Evolutionary conservation across 2,329 filamentous ascomycete species (phyloP).

Genomic region (Exophiala viscosa): DNA sequence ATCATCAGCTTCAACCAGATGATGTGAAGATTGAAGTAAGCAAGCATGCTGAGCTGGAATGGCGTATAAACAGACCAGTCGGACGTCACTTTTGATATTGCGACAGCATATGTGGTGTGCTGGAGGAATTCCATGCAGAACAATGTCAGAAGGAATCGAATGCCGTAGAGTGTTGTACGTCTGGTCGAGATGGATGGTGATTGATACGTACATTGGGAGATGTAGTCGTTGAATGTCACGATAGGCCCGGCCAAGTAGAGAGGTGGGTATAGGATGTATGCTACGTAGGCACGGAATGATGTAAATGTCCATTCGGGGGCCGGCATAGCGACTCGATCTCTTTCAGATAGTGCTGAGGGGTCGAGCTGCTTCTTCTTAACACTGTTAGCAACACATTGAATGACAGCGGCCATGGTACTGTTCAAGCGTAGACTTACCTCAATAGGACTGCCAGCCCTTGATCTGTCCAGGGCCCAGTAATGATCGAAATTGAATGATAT

Average conservation of each 20-base stretch:
- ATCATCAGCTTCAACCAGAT: slow-evolving; percentile 97
- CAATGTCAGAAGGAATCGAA: slow-evolving; percentile 76
- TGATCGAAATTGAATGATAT: slow-evolving; percentile 98
- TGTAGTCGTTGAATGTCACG: slow-evolving; percentile 96
- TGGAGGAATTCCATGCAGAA: slow-evolving; percentile 87
- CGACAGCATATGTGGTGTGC: slow-evolving; percentile 89
- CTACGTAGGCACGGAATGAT: slow-evolving; percentile 79
- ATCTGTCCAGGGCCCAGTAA: slow-evolving; percentile 77
- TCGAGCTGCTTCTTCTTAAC: slow-evolving; percentile 97
- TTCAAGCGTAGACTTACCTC: slow-evolving; percentile 64
- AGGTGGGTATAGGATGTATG: slow-evolving; percentile 85
- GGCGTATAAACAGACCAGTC: slow-evolving; percentile 81
- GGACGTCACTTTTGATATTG: slow-evolving; percentile 77
- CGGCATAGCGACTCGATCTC: slow-evolving; percentile 75
- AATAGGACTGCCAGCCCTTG: slow-evolving; percentile 59
- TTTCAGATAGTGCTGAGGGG: slow-evolving; percentile 78
- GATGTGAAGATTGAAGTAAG: slow-evolving; percentile 92
- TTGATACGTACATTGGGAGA: slow-evolving; percentile 75
- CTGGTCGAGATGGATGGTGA: slow-evolving; percentile 64
- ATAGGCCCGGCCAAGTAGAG: slow-evolving; percentile 92
- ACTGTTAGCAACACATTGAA: slow-evolving; percentile 52
- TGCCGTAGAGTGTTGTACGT: slow-evolving; percentile 74
- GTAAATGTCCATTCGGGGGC: slow-evolving; percentile 66
- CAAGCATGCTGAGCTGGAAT: slow-evolving; percentile 81
- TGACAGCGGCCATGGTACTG: slow-evolving; percentile 11